Percentiles rank a stretch among this genome's conserved stretches.
Conservation (phyloP, 1,139 yeast species). For the Protomyces macrosporus region DNA sequence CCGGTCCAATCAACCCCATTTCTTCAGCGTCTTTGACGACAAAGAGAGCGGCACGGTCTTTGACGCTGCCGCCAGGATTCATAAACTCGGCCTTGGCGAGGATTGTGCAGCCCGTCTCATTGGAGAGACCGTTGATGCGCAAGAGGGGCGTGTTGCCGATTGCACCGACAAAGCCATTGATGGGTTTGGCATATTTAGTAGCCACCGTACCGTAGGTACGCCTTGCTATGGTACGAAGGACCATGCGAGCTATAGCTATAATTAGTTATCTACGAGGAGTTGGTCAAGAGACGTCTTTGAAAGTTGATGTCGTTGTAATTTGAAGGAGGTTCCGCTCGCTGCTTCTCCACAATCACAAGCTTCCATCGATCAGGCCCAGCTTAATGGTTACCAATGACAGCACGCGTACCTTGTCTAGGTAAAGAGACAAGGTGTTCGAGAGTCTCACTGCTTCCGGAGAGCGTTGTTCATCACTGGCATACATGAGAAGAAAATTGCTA, state of each 20-base stretch:
- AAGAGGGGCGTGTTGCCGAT: slow-evolving; percentile 85
- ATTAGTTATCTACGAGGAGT: no score
- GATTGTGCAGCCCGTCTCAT: slow-evolving; percentile 63
- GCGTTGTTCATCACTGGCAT: no score
- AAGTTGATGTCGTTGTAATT: no score
- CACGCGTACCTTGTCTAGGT: no score
- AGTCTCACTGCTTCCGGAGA: no score
- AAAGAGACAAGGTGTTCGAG: no score
- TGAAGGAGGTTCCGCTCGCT: no score
- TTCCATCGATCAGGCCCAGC: no score
- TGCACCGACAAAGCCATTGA: slow-evolving; percentile 61
- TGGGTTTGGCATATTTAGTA: slow-evolving; percentile 26
- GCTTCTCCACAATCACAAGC: no score
- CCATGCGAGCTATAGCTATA: not conserved
- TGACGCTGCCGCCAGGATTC: slow-evolving; percentile 93
- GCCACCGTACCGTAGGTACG: slow-evolving; percentile 9
- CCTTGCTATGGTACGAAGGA: not conserved
- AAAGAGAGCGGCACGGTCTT: slow-evolving; percentile 82
- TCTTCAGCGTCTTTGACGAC: slow-evolving; percentile 74
- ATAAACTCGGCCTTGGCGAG: slow-evolving; percentile 86
- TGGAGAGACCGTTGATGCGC: slow-evolving; percentile 57
- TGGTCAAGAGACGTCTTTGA: no score
- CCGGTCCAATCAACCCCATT: slow-evolving; percentile 59
- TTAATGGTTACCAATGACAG: no score
- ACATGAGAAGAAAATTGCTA: no score